Base-by-base conservation (phyloP, 176 grass and related monocot genomes). In the Raddia guianensis region DNA sequence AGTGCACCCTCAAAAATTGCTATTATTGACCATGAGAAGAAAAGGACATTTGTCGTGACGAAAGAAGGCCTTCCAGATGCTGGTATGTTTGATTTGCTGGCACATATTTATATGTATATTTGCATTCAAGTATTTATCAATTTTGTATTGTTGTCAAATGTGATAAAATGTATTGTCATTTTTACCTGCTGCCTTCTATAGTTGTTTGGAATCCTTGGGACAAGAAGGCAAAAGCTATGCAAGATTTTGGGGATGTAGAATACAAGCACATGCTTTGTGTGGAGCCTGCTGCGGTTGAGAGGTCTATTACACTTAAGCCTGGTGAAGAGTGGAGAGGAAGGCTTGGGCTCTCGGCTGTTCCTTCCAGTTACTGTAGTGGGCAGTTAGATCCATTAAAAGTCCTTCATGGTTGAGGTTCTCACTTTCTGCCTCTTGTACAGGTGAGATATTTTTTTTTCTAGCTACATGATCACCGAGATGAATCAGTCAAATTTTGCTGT, bases 191-290 rank as follows among this genome's bases (percentile, higher is more conserved):
- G 14, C 54, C 37, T 81, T 46, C 12, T 57, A 6, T 69, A 96
- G 93, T 93, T 85, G 86, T 97, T 75, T 97, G 93, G 93, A 97
- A 97, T 76, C 91, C 93, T 34, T 97, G 93, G 93, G 93, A 97
- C 64, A 97, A 93, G 83, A 92, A 91, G 59, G 93, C 88, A 42
- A 93, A 93, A 86, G 89, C 85, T 72, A 75, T 97, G 80, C 77
- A 83, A 69, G 93, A 97, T 87, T 93, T 97, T 44, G 93, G 90
- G 72, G 83, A 91, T 81, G 86, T 15, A 64, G 93, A 97, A 54
- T 97, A 90, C 82, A 92, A 88, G 45, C 79, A 84, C 76, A 97
- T 97, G 93, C 74, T 97, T 13, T 97, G 93, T 76, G 83, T 97
- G 86, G 87, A 86, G 56, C 84, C 93, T 51, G 90, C 93, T 43